Evolutionary conservation across 768 basidiomycete genomes (phyloP), one percentile per base, ranked within the genome.

Genomic region (Leccinum uliginosum): DNA sequence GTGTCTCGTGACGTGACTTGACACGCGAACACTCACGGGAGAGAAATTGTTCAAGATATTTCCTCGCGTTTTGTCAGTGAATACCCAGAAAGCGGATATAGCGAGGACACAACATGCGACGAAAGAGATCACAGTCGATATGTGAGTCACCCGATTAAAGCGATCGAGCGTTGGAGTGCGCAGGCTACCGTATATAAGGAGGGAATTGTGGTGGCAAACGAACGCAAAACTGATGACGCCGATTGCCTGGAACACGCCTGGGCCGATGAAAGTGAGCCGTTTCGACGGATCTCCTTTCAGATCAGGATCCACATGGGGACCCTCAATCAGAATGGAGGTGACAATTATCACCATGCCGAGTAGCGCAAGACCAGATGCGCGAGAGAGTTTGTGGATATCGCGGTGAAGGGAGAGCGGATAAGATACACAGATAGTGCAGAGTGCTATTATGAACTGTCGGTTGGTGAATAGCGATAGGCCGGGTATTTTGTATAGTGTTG

Each of bases 181-280:
- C 68, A 99, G 75, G 65, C 89, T 91, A 49, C 95, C 94, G 65
- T 98, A 99, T 63, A 99, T 98, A 61, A 98, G 80, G 53, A 98
- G 83, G 9, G 94, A 93, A 70, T 99, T 99, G 72, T 98, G 97
- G 71, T 99, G 96, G 69, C 95, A 97, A 21, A 97, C 95, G 65
- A 94, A 98, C 45, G 94, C 93, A 66, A 93, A 94, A 69, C 89
- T 91, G 65, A 99, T 99, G 59, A 99, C 97, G 23, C 96, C 97
- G 48, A 98, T 95, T 29, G 97, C 95, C 69, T 92, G 92, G 67
- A 97, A 93, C 23, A 98, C 78, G 2, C 93, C 90, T 0, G 90
- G 81, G 21, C 83, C 81, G 44, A 96, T 75, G 58, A 97, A 46
- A 2, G 91, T 86, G 66, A 90, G 88, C 8, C 88, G 82, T 64